Conservation (phyloP, 129 eudicot species). For the Lonicera japonica region DNA sequence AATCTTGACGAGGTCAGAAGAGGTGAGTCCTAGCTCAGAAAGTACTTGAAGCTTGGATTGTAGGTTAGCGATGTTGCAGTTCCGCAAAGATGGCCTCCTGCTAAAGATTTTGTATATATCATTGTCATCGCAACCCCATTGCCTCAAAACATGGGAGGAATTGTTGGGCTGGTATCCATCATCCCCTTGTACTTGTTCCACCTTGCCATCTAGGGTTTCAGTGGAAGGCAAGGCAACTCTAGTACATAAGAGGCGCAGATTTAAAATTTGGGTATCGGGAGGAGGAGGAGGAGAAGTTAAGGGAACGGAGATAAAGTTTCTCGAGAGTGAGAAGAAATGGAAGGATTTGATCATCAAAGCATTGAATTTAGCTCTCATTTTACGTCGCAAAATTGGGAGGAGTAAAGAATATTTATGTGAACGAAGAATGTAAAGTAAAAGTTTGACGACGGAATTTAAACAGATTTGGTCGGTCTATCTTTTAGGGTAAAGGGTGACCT, state of each 20-base stretch:
- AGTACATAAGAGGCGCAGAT: background rate
- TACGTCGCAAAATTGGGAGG: background rate
- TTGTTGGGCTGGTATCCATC: slow-evolving; percentile 11
- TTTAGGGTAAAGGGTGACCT: background rate
- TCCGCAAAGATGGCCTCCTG: slow-evolving; percentile 51
- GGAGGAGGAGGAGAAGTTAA: background rate
- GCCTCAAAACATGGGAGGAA: slow-evolving; percentile 32
- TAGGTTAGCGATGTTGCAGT: slow-evolving; percentile 28
- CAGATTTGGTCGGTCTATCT: background rate
- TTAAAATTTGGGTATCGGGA: background rate
- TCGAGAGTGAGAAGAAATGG: background rate
- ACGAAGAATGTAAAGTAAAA: background rate
- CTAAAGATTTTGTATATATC: slow-evolving; percentile 39
- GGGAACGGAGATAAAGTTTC: background rate
- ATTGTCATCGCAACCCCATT: slow-evolving; percentile 50
- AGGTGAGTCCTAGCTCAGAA: slow-evolving; percentile 35
- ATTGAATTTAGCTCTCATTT: background rate
- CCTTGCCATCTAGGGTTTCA: slow-evolving; percentile 11
- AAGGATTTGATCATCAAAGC: background rate
- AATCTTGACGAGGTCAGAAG: slow-evolving; percentile 47
- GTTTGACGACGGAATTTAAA: background rate
- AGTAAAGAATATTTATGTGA: background rate
- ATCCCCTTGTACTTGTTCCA: background rate
- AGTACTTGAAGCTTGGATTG: slow-evolving; percentile 53
- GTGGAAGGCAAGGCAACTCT: background rate